Percentiles rank a stretch among this genome's conserved stretches.
Evolutionary conservation across 2,329 filamentous ascomycete species (phyloP).

Genomic region (Hypoxylon sp.): DNA sequence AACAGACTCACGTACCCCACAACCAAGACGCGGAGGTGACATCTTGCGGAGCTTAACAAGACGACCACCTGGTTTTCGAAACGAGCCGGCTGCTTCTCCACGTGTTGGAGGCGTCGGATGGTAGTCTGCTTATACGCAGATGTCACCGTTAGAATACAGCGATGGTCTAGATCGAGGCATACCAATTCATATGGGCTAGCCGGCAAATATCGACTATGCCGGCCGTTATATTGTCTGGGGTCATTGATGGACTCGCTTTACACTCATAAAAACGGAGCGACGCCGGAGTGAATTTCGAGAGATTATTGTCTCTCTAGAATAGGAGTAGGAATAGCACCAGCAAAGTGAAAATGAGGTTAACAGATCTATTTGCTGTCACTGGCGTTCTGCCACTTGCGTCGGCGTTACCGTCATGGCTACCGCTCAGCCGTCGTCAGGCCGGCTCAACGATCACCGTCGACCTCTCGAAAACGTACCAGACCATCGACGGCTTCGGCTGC

Average conservation of each 20-base stretch:
- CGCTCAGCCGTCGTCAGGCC: slow-evolving; percentile 42
- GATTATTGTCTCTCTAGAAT: background rate
- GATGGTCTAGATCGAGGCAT: slow-evolving; percentile 41
- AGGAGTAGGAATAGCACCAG: slow-evolving; percentile 5
- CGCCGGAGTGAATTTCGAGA: slow-evolving; percentile 5
- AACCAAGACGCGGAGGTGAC: slow-evolving; percentile 47
- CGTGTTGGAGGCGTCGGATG: slow-evolving; percentile 26
- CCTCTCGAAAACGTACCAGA: slow-evolving; percentile 60
- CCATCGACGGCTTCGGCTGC: slow-evolving; percentile 63
- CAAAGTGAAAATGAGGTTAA: slow-evolving; percentile 43
- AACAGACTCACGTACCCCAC: slow-evolving; percentile 40
- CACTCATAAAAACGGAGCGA: slow-evolving; percentile 29
- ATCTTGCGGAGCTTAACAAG: slow-evolving; percentile 43
- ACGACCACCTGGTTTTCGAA: slow-evolving; percentile 38
- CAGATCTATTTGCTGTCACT: slow-evolving; percentile 33
- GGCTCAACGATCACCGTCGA: slow-evolving; percentile 58
- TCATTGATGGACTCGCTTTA: background rate
- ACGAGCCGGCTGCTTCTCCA: slow-evolving; percentile 33
- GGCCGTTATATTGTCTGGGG: slow-evolving; percentile 8
- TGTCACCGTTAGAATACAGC: slow-evolving; percentile 34
- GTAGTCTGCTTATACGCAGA: slow-evolving; percentile 28
- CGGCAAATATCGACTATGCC: slow-evolving; percentile 31
- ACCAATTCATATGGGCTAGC: slow-evolving; percentile 34
- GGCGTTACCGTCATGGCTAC: slow-evolving; percentile 47
- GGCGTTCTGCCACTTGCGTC: slow-evolving; percentile 43